Evolutionary conservation across 768 basidiomycete species (phyloP), one percentile per base, ranked within the genome.

Genomic region (Naganishia onofrii): DNA sequence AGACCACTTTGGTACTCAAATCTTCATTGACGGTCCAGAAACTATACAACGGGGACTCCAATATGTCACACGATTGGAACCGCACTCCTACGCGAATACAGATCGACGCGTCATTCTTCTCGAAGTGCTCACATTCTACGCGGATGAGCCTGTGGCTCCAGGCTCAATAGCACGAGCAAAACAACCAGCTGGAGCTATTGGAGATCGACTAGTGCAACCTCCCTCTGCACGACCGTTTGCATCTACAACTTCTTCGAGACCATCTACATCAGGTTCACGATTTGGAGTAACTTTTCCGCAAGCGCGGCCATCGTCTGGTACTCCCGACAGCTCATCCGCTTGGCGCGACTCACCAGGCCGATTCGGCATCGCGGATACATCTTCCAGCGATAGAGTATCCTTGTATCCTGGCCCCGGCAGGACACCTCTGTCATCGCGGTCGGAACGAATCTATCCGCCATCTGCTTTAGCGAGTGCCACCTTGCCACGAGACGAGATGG

Each of bases 1-100:
- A 69, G 68, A 48, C n/a, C 68, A 69, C 46, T 48, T 58, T 51
- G 68, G 68, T 10, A 69, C 68, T 15, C 28, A 44, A 12, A 69
- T 69, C 46, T 58, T 6, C 56, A 51, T 69, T 23, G 68, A 69
- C 48, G 44, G 57, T 8, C 56, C 44, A 17, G 68, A 42, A 17
- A 63, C 60, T 38, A 63, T 63, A 23, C 38, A 15, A 21, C 19
- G 60, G 15, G 60, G 60, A 1, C 28, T 63, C 3, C 38, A 26
- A 42, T 63, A 63, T 26, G 60, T 63, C 21, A 63, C 60, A 23
- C 60, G 60, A 46, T n/a, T 63, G 36, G n/a, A 63, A 46, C 42
- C 60, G 26, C 7, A 23, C 21, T 17, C 6, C 19, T 21, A 0
- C 23, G 26, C 8, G 10, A 6, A 26, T 3, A 6, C 60, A 12